These are phyloP conservation scores for Diaporthe citri DNA, from an alignment of 2,329 filamentous ascomycete species.

Conservation along the genomic window DNA sequence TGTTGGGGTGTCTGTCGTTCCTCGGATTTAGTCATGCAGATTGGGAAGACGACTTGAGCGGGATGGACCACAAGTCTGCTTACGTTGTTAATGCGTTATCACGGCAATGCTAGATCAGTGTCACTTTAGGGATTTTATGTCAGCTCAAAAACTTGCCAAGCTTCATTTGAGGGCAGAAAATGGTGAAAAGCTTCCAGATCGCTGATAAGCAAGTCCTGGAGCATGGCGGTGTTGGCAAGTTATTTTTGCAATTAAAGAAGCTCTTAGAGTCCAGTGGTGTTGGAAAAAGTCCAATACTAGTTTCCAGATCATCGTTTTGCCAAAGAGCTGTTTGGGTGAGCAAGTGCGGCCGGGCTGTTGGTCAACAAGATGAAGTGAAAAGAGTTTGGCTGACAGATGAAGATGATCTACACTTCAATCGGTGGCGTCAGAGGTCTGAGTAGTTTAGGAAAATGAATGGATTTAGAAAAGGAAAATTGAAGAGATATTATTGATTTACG, in stretches of 20 bases:
- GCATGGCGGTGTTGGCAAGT: too few species aligned
- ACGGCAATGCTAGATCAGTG: background rate
- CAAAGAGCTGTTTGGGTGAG: background rate
- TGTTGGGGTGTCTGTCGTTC: background rate
- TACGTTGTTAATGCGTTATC: background rate
- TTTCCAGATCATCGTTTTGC: background rate
- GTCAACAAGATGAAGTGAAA: background rate
- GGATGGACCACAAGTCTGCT: background rate
- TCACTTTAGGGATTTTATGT: background rate
- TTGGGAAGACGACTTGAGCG: background rate
- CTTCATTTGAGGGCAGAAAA: background rate
- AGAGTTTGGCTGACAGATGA: background rate
- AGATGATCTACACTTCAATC: background rate
- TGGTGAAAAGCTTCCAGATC: background rate
- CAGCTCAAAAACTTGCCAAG: background rate
- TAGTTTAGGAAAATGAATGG: background rate
- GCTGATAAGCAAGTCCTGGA: too few species aligned
- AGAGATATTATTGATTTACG: too few species aligned
- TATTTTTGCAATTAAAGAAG: too few species aligned
- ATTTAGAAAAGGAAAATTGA: background rate
- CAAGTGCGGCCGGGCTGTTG: background rate
- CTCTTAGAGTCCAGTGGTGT: background rate
- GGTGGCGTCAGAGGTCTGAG: background rate
- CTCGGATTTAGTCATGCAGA: background rate
- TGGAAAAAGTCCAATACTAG: background rate